Evolutionary conservation across 169 alveolate species (phyloP).

Genomic region (Plasmodium adleri): DNA sequence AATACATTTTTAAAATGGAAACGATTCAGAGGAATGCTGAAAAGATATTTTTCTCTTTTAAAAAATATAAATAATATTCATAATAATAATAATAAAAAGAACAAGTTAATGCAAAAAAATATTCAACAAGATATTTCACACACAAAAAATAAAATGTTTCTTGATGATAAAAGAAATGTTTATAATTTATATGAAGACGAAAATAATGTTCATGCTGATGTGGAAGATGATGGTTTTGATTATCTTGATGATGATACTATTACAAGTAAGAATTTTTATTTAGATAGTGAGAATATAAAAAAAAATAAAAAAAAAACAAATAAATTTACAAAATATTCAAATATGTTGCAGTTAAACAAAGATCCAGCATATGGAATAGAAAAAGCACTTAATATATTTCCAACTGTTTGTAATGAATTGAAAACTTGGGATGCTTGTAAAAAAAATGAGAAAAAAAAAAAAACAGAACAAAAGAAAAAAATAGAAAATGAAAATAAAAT

Average conservation of each 20-base stretch:
- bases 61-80: conserved; percentile 1
- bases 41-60: conserved; percentile 42
- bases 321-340: not conserved
- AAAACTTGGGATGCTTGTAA: conserved; percentile 33
- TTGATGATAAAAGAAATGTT: not conserved
- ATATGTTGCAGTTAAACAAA: too few relatives aligned
- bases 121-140: not conserved
- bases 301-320: conserved; percentile 24
- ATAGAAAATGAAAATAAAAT: not conserved
- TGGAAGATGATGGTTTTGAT: too few relatives aligned
- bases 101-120: not conserved
- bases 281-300: conserved; percentile 14
- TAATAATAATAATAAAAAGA: not conserved
- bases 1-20: conserved; percentile 65
- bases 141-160: not conserved
- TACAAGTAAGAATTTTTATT: not conserved
- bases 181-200: not conserved
- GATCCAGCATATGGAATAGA: conserved; percentile 10
- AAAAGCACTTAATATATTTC: conserved; percentile 32
- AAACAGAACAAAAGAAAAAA: conserved; percentile 12
- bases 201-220: not conserved
- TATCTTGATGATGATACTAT: too few relatives aligned
- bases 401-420: conserved; percentile 51
- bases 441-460: conserved; percentile 12
- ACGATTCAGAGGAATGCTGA: conserved; percentile 30